Base-by-base conservation (phyloP, 306 rosid genomes). In the Cucumis hystrix region DNA sequence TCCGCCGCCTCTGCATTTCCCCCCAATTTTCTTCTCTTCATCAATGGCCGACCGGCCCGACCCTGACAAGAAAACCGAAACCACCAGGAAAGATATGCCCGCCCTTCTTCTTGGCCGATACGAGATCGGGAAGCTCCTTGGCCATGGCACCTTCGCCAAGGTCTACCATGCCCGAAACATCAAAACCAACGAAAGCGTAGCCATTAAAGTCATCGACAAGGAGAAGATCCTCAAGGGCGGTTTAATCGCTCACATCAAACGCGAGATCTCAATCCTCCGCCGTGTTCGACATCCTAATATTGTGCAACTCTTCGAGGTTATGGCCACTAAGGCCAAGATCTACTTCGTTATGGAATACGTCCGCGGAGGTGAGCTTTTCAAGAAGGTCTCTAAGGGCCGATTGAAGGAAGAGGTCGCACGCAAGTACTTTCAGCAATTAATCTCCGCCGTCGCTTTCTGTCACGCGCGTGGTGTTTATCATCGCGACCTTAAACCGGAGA, bases 241-340 rank as follows among this genome's bases (percentile, higher is more conserved):
- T 0, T 69, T 94, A 10, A 94, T 90, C 23, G 94, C 97, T 1
- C 98, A 94, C 83, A 91, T 94, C 74, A 94, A 91, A 79, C 94
- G 97, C 52, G 98, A 94, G 95, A 94, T 94, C 92, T 94, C 98
- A 1, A 91, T 94, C 77, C 96, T 94, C 83, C 96, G 97, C 21
- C 97, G 98, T 9, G 97, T 91, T 6, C 97, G 97, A 21, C 96
- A 94, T 83, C 98, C 97, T 0, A 94, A 94, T 78, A 94, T 94
- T 41, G 98, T 94, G 0, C 98, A 91, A 55, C 90, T 94, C 43
- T 91, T 93, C 78, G 97, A 93, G 81, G 98, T 93, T 3, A 93
- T 93, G 98, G 98, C 98, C 10, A 91, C 98, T 3, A 93, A 93
- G 65, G 77, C 91, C 67, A 93, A 93, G 90, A 93, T 93, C 87